A percentile compares a stretch with the other conserved stretches of the same genome.
phyloP scores from a whole-genome alignment of 2,329 filamentous ascomycete species.

The Beauveria sp. region DNA sequence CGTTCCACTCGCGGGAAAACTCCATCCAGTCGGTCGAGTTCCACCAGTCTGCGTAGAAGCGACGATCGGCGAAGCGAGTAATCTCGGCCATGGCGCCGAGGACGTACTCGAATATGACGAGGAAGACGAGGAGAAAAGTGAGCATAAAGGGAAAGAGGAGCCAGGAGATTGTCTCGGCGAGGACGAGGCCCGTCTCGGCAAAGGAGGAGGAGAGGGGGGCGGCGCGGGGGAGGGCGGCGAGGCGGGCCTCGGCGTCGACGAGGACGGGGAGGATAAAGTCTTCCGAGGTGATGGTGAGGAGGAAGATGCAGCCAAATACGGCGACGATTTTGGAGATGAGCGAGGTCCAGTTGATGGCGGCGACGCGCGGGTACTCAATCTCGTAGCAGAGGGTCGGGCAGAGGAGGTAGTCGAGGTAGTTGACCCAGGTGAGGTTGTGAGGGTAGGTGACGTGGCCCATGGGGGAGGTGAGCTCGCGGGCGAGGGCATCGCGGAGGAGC shows the following conservation, averaged over 20 bases:
- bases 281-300: conserved; percentile 83
- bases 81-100: conserved; percentile 93
- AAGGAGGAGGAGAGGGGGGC: conserved; percentile 27
- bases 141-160: conserved; percentile 97
- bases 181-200: conserved; percentile 66
- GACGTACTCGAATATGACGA: conserved; percentile 97
- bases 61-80: conserved; percentile 83
- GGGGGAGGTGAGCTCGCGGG: conserved; percentile 83
- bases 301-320: conserved; percentile 92
- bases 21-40: conserved; percentile 86
- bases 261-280: conserved; percentile 93
- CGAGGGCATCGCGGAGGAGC: conserved; percentile 75
- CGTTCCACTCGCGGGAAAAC: conserved; percentile 93
- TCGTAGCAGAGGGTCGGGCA: conserved; percentile 98
- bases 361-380: conserved; percentile 82
- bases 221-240: conserved; percentile 31
- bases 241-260: conserved; percentile 54
- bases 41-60: conserved; percentile 81
- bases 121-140: conserved; percentile 87
- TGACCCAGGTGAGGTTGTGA: conserved; percentile 71
- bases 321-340: conserved; percentile 80
- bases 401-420: conserved; percentile 80
- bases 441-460: conserved; percentile 87
- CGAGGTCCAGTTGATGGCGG: conserved; percentile 68
- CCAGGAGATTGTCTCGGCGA: conserved; percentile 83